Base-by-base conservation (phyloP, 257 asterid species). In the Osmanthus fragrans region DNA sequence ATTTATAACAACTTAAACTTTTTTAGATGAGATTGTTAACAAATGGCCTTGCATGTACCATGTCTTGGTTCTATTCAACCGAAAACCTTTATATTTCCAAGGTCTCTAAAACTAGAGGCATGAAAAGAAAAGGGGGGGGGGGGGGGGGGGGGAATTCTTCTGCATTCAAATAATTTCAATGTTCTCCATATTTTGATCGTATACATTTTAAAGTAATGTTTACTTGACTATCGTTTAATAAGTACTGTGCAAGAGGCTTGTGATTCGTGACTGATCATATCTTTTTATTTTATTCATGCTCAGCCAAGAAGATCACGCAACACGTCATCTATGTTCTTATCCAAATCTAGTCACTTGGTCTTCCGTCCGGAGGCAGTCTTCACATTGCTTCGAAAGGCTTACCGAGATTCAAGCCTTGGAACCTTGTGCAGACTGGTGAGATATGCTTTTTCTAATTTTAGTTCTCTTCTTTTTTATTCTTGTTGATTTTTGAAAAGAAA, bases 251-350 rank as follows among this genome's bases (percentile, higher is more conserved):
- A 67, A 74, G 73, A 8, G 13, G 21, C 66, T 58, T 15, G 16
- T 74, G 45, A 71, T 80, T 65, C 69, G 45, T 73, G 67, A 32
- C 34, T 32, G 34, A 32, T 32, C 4, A 0, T 32, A 2, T 5
- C 64, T 37, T 71, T 80, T 71, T 45, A 68, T 81, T 47, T 79
- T 79, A 78, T 83, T 73, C 73, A 47, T 86, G 83, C 74, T 71
- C 89, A 95, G 99, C 98, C 99, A 27, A 89, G 99, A 86, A 93
- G 96, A 88, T 86, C 93, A 27, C 89, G 97, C 73, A 87, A 83
- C 78, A 72, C 88, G 78, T 81, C 92, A 73, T 80, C 91, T 36
- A 73, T 76, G 63, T 73, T 78, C 79, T 75, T 77, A 74, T 91
- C 96, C 76, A 84, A 89, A 56, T 92, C 97, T 16, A 84, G 82